These are phyloP conservation scores for Ceratocystis cacaofunesta DNA, from an alignment of 2,329 filamentous ascomycete species.

Conservation along the genomic window DNA sequence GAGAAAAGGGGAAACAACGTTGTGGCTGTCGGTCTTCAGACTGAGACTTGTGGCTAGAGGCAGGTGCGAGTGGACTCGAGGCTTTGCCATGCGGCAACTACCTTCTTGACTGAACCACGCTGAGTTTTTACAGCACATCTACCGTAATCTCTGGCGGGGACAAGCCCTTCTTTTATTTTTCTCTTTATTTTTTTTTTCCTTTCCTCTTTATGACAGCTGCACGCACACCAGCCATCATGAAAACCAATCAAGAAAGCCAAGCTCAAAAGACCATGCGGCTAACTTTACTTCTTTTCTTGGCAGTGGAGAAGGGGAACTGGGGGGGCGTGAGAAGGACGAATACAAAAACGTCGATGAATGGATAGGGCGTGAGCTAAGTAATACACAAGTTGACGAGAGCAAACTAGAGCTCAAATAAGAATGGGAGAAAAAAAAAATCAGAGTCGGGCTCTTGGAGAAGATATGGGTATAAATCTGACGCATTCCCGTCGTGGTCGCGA, in stretches of 20 bases:
- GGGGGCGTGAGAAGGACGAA: neutral
- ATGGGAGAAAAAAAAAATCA: neutral
- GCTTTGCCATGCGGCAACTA: too few species aligned
- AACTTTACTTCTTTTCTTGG: neutral
- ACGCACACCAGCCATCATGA: neutral
- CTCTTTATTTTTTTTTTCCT: neutral
- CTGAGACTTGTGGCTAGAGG: neutral
- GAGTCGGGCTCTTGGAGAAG: neutral
- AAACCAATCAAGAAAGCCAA: neutral
- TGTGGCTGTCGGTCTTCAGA: neutral
- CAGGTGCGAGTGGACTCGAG: too few species aligned
- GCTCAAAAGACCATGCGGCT: neutral
- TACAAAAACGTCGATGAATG: neutral
- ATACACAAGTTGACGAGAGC: neutral
- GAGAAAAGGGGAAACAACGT: neutral
- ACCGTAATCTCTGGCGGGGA: too few species aligned
- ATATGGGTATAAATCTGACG: neutral
- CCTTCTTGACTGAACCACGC: too few species aligned
- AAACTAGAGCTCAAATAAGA: neutral
- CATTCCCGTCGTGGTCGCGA: neutral
- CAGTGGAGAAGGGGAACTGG: neutral
- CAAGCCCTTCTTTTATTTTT: neutral
- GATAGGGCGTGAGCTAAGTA: neutral
- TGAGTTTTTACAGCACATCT: too few species aligned
- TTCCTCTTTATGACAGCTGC: neutral